Evolutionary conservation across 352 stramenopile genomes (phyloP), one percentile per base, ranked within the genome.

Genomic region (Globisporangium barbulae): DNA sequence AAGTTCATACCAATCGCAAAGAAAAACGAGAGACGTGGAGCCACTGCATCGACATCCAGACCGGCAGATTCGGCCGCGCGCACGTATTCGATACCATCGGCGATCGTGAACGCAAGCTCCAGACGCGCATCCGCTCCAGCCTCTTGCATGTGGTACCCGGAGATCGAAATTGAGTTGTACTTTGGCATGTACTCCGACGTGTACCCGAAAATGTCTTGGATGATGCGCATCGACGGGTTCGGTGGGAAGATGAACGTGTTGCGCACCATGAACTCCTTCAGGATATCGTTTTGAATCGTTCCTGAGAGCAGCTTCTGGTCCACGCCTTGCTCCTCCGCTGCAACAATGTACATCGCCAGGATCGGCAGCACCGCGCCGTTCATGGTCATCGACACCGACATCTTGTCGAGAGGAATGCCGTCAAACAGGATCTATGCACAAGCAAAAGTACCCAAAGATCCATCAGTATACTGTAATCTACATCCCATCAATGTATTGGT

Each of bases 211-310:
- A 99, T 99, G 76, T 99, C 96, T 37, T 88, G 85, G 61, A 99
- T 97, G 59, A 98, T 89, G 52, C 96, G 85, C 82, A 99, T 97
- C n/a, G 87, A 96, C 56, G 94, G 91, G 49, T 79, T 68, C 7
- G 97, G 97, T 47, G 96, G 96, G 80, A 99, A 99, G 67, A 99
- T 99, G 78, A 98, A 99, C 53, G 97, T 99, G 74, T 99, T 99
- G 28, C 97, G 77, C 50, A 98, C 91, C 89, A 97, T 97, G 62
- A 97, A 98, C 73, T 97, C 91, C 79, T 99, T 99, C 53, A 99
- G 77, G 70, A 99, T 98, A 76, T 99, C 97, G 78, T 99, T 99
- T 75, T 99, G 79, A 58, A 86, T 85, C 17, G 77, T 89, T 7
- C 79, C 79, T 2, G 88, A 79, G 3, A 99, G 80, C 33, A 90